phyloP scores from a whole-genome alignment of 1,139 yeast genomes.

The Sugiyamaella pinicola region DNA sequence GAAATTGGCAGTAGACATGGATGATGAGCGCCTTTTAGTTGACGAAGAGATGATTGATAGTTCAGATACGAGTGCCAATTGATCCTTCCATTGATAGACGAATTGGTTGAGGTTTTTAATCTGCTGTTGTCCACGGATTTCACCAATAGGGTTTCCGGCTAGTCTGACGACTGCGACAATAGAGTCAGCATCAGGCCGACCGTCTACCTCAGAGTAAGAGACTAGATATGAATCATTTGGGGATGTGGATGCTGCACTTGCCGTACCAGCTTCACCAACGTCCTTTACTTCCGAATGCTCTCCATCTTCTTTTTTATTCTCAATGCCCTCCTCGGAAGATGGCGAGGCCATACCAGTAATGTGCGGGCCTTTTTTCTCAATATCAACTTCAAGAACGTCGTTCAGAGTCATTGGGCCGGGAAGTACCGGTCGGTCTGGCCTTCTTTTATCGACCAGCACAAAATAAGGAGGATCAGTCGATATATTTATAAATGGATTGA shows the following conservation, averaged over 20 bases:
- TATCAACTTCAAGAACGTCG: slow-evolving; percentile 7
- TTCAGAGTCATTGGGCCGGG: slow-evolving; percentile 19
- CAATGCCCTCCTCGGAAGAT: no score
- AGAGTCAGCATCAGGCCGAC: neutral
- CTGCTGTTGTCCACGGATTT: slow-evolving; percentile 26
- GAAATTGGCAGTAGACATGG: neutral
- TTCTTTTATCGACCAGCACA: slow-evolving; percentile 27
- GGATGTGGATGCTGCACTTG: neutral
- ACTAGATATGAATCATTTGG: no score
- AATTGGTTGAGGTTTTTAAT: slow-evolving; percentile 32
- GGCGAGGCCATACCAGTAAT: no score
- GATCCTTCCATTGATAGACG: slow-evolving; percentile 35
- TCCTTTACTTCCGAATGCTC: no score
- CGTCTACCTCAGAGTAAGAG: no score
- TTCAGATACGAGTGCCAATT: slow-evolving; percentile 23
- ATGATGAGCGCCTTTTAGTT: neutral
- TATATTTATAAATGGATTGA: slow-evolving; percentile 1
- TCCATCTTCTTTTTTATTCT: neutral
- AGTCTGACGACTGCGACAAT: slow-evolving; percentile 26
- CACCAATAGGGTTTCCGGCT: slow-evolving; percentile 36
- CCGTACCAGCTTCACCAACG: neutral
- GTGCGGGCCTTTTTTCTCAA: slow-evolving; percentile 13
- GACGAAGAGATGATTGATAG: slow-evolving; percentile 4
- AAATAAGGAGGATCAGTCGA: slow-evolving; percentile 31
- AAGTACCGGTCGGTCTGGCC: slow-evolving; percentile 28